Evolutionary conservation across 768 basidiomycete genomes (phyloP).

Genomic region (Tulasnella sp.): DNA sequence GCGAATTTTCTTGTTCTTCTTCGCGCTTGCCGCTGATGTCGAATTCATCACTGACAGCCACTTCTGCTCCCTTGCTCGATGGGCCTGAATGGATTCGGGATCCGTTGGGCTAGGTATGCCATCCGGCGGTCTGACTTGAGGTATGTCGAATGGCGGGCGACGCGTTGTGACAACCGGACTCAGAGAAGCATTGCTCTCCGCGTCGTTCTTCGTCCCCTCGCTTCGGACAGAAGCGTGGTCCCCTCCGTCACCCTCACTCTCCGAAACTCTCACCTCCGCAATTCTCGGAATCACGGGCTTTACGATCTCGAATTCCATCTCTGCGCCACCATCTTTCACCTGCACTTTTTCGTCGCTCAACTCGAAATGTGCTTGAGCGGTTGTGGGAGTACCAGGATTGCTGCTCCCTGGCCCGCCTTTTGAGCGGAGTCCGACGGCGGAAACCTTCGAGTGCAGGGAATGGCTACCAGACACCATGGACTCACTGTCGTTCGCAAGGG

Average conservation of each 20-base stretch:
- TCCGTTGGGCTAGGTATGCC: slow-evolving; percentile 8
- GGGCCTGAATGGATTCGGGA: slow-evolving; percentile 47
- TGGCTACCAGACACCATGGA: slow-evolving; percentile 34
- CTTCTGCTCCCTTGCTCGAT: slow-evolving; percentile 68
- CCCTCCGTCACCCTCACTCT: not conserved
- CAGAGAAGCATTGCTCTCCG: slow-evolving; percentile 4
- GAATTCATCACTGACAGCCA: slow-evolving; percentile 65
- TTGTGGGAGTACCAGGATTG: slow-evolving; percentile 37
- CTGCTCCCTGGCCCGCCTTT: slow-evolving; percentile 36
- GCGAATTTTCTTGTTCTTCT: slow-evolving; percentile 75
- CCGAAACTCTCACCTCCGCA: slow-evolving; percentile 70
- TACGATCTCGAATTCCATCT: slow-evolving; percentile 21
- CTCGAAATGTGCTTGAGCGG: slow-evolving; percentile 38
- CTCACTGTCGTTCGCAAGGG: slow-evolving; percentile 1
- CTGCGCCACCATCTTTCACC: slow-evolving; percentile 47
- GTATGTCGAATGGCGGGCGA: not conserved
- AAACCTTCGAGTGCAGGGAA: slow-evolving; percentile 58
- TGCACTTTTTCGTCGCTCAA: slow-evolving; percentile 55
- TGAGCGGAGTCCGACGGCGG: slow-evolving; percentile 62
- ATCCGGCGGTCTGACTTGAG: not conserved
- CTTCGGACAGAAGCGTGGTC: not conserved
- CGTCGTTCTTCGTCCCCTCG: not conserved
- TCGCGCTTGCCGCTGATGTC: slow-evolving; percentile 56
- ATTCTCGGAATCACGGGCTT: slow-evolving; percentile 51
- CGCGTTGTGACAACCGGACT: slow-evolving; percentile 5